phyloP scores from a whole-genome alignment of 2,329 filamentous ascomycete genomes.

The Sclerotinia minor region DNA sequence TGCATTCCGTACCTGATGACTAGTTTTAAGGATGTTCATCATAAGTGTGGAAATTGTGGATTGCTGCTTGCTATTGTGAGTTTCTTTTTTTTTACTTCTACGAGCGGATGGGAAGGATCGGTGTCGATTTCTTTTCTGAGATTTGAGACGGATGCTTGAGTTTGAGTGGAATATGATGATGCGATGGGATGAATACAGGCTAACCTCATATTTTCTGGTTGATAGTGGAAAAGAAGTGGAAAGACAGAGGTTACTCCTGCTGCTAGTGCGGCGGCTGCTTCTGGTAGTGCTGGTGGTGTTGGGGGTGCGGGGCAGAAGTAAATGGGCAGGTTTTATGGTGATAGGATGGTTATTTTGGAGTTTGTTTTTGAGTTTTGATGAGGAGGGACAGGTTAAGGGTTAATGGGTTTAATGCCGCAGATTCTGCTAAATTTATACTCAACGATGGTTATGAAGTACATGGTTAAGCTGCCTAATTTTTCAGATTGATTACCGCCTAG shows the following conservation, averaged over 20 bases:
- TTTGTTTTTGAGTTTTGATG: not conserved
- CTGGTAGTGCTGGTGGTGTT: not conserved
- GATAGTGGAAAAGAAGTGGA: conserved; percentile 6
- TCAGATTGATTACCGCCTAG: too few species aligned
- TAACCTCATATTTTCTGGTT: not conserved
- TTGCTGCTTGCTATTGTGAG: not conserved
- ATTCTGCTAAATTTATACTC: not conserved
- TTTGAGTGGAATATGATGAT: too few species aligned
- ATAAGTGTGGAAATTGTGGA: conserved; percentile 8
- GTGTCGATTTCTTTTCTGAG: too few species aligned
- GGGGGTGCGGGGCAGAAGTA: not conserved
- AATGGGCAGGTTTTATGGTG: not conserved
- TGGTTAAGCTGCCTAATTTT: too few species aligned
- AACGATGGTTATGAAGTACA: too few species aligned
- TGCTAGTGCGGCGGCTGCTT: not conserved
- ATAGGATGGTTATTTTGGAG: not conserved
- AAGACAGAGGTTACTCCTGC: not conserved
- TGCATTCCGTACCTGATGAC: conserved; percentile 2
- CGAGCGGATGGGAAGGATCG: not conserved
- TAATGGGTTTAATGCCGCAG: too few species aligned
- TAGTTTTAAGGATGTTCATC: conserved; percentile 3
- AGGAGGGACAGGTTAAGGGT: not conserved
- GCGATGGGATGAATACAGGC: not conserved
- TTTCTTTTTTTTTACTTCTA: not conserved
- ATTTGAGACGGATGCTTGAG: not conserved